A percentile compares a stretch with the other conserved stretches of the same genome.
These are phyloP conservation scores for Xylariaceae sp. DNA, from an alignment of 2,329 filamentous ascomycete genomes.

Conservation along the genomic window DNA sequence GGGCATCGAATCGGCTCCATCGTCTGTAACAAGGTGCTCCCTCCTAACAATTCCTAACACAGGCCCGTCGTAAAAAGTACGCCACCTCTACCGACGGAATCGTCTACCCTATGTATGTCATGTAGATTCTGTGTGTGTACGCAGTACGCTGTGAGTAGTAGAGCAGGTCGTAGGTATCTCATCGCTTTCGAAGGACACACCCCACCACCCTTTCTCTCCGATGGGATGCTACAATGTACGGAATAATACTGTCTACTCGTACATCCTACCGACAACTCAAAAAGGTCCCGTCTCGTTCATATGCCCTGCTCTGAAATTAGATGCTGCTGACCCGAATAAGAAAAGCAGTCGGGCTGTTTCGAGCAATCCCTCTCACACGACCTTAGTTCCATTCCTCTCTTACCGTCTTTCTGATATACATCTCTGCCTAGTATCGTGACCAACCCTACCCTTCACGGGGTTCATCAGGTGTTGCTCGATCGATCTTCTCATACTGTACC, in stretches of 20 bases:
- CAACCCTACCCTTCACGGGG: not conserved
- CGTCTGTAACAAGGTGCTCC: too few relatives aligned
- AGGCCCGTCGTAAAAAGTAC: too few relatives aligned
- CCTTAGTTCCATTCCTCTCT: too few relatives aligned
- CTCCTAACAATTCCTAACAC: too few relatives aligned
- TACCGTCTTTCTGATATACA: too few relatives aligned
- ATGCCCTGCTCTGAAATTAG: not conserved
- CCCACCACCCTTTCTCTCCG: not conserved
- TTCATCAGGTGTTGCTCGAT: not conserved
- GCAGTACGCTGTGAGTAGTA: too few relatives aligned
- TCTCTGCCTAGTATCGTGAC: not conserved
- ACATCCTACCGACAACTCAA: not conserved
- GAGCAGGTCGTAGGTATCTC: not conserved
- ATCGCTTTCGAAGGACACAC: too few relatives aligned
- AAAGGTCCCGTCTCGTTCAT: not conserved
- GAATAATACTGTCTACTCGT: not conserved
- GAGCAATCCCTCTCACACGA: not conserved
- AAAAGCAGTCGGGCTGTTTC: not conserved
- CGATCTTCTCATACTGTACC: slow-evolving; percentile 6
- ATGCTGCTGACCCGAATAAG: not conserved
- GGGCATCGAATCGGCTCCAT: slow-evolving; percentile 5
- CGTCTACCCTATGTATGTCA: too few relatives aligned
- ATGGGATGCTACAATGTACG: not conserved
- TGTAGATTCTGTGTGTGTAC: too few relatives aligned
- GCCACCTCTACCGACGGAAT: too few relatives aligned